Evolutionary conservation across 176 grass and related monocot species (phyloP), one percentile per base, ranked within the genome.

Genomic region (Aechmea fasciata): DNA sequence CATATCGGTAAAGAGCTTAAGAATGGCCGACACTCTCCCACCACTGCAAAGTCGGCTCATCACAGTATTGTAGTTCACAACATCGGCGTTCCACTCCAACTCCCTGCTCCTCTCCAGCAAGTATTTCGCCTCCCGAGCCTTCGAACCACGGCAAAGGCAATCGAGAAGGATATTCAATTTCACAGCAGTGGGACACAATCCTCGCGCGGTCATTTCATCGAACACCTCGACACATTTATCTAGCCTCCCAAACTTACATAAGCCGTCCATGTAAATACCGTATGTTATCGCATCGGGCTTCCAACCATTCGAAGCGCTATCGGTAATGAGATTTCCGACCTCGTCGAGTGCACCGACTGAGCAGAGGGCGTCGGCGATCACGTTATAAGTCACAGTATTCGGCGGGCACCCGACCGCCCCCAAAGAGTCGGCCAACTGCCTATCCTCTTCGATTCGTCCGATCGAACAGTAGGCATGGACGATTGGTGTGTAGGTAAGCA

Each of bases 141-240:
- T 89, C 11, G 78, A 89, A 49, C 48, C 49, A 52, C 77, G 81
- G 66, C 85, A 91, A 68, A 96, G 19, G 14, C 85, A 79, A 80
- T 96, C 81, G 47, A 96, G 92, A 72, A 96, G 88, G 73, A 96
- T 91, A 78, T 89, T 96, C 70, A 96, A 55, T 78, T 85, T 96
- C 71, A 96, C 47, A 69, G 70, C 86, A 83, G 84, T 96, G 11
- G 83, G 92, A 25, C 49, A 48, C 70, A 96, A 51, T 50, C 85
- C 85, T 11, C 70, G 51, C 12, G 70, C 76, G 11, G 83, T 3
- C 92, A 96, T 91, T 80, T 70, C 80, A 64, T 96, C 81, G 1
- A 96, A 85, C 49, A 88, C 54, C 28, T 49, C 66, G 50, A 89
- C 82, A 74, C 88, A 77, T 65, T 84, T 52, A 63, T 87, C 78